Percentiles rank a stretch among this genome's conserved stretches.
Conservation (phyloP, 148 eudicot species). For the Drosera capensis region DNA sequence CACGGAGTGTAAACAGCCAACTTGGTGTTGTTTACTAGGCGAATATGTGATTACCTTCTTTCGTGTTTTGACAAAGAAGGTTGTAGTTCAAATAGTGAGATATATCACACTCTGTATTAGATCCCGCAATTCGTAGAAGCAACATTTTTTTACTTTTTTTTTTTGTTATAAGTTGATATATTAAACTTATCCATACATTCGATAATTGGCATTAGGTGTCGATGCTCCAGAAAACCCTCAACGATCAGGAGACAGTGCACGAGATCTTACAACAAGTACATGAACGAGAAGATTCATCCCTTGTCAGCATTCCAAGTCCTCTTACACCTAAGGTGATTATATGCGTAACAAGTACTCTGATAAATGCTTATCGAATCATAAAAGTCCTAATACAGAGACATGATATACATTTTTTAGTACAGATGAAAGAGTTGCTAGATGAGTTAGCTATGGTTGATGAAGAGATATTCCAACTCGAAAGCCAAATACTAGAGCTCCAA, state of each 20-base stretch:
- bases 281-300: constrained; percentile 24
- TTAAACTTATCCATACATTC: too few relatives aligned
- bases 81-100: too few relatives aligned
- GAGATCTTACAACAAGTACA: constrained; percentile 38
- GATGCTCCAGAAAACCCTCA: constrained; percentile 50
- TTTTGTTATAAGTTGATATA: too few relatives aligned
- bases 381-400: neutral
- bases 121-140: too few relatives aligned
- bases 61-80: too few relatives aligned
- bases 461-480: constrained; percentile 57
- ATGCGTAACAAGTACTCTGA: neutral
- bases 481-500: constrained; percentile 47
- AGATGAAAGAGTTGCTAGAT: constrained; percentile 53
- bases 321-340: constrained; percentile 50
- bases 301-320: constrained; percentile 25
- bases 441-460: constrained; percentile 67
- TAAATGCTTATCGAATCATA: neutral
- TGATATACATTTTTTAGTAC: neutral
- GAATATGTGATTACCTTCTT: too few relatives aligned
- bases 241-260: constrained; percentile 48
- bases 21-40: too few relatives aligned
- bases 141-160: too few relatives aligned
- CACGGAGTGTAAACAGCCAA: too few relatives aligned
- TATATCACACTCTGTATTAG: too few relatives aligned
- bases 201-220: too few relatives aligned